Evolutionary conservation across 2,329 filamentous ascomycete species (phyloP).

Genomic region (Xylaria sp.): DNA sequence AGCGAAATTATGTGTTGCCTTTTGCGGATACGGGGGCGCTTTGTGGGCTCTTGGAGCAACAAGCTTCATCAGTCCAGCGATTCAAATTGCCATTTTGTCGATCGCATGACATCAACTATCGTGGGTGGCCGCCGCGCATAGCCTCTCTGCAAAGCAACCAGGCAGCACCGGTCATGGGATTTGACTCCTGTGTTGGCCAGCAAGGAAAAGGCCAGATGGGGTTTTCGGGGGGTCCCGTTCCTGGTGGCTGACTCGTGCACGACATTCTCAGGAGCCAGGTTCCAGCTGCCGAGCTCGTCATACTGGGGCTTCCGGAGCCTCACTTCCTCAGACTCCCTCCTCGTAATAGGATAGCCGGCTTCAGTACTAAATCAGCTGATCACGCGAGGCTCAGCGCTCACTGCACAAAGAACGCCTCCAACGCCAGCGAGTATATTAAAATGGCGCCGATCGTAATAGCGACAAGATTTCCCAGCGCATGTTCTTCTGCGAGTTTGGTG

Average conservation of each 20-base stretch:
- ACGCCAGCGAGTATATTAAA: neutral
- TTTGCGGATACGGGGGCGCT: neutral
- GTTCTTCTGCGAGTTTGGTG: too few relatives aligned
- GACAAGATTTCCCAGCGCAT: neutral
- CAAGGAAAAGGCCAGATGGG: neutral
- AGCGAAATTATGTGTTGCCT: slow-evolving; percentile 17
- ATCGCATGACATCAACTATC: neutral
- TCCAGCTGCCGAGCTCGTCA: neutral
- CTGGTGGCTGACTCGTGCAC: neutral
- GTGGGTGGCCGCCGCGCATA: neutral
- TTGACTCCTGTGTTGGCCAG: neutral
- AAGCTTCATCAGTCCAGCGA: neutral
- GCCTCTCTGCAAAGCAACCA: neutral
- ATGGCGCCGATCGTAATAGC: neutral
- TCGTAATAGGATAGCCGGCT: neutral
- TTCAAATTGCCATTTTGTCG: neutral
- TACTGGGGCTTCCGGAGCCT: neutral
- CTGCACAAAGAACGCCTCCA: neutral
- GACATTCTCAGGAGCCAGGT: neutral
- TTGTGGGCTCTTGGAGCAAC: neutral
- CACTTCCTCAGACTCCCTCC: neutral
- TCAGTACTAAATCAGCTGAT: neutral
- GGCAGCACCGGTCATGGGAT: neutral
- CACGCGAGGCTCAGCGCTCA: neutral
- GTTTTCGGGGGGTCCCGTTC: neutral